Evolutionary conservation across 2,329 filamentous ascomycete species (phyloP), one percentile per base, ranked within the genome.

Genomic region (Epichloe brachyelytri): DNA sequence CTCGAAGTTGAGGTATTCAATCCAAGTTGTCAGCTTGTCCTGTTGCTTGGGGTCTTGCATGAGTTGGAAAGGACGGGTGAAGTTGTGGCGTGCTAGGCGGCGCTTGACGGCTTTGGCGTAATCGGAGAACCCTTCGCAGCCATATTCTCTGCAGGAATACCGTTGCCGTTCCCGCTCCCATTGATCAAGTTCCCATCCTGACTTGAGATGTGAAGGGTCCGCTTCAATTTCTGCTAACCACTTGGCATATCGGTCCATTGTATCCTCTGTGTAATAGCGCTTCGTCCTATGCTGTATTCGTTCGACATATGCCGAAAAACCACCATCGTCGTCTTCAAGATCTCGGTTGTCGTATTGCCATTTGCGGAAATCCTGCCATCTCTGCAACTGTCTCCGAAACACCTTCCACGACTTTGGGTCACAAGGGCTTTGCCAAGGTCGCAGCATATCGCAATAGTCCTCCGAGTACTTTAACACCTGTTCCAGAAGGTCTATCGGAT

Each of bases 1-100:
- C 51, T 62, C 55, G 49, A 54, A 68, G 47, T 50, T 53, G 20
- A 68, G 58, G 54, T 63, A 68, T 53, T 69, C 65, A 50, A 67
- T 65, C 66, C 65, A 68, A 11, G 60, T 66, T 30, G 62, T 59
- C 41, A 67, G 50, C 46, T 59, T 57, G 48, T 64, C 61, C 48
- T 68, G 61, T 15, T 52, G 51, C 43, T 52, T 52, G 1, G 58
- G 58, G 47, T 65, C 58, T 41, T 63, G 46, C 40, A 60, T 39
- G 22, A 68, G 56, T 37, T 64, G 41, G 50, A 66, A 63, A 14
- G 54, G 19, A 47, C 55, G 58, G 3, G 49, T 56, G 37, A 66
- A 64, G 40, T 53, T 57, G 54, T 67, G 59, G 22, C 53, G 41
- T 5, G 48, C 51, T 7, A 66, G 59, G 17, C 58, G 59, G 14